Evolutionary conservation across 768 basidiomycete species (phyloP).

Genomic region (Boletus coccyginus): DNA sequence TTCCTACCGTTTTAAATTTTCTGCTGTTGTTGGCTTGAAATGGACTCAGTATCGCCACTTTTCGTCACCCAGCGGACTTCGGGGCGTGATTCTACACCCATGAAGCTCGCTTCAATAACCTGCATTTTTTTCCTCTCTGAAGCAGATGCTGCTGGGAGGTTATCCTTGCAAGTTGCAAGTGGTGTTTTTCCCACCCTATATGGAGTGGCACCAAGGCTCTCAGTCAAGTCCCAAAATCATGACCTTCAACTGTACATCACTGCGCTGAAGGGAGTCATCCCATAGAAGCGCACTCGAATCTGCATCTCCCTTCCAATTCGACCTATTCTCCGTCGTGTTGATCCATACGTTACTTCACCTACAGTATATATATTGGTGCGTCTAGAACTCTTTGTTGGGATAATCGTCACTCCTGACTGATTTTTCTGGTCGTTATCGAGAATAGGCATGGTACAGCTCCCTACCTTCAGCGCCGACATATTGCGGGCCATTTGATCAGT

Average conservation of each 20-base stretch:
- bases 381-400: neutral
- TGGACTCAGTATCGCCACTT: neutral
- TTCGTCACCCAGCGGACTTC: neutral
- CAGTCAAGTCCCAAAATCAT: neutral
- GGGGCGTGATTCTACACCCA: neutral
- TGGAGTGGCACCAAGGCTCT: neutral
- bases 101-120: neutral
- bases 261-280: neutral
- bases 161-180: neutral
- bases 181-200: slow-evolving; percentile 16
- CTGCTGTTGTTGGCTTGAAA: neutral
- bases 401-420: neutral
- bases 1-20: neutral
- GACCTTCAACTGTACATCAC: neutral
- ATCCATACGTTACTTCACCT: neutral
- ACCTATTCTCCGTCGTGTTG: neutral
- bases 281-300: neutral
- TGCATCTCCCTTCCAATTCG: no score
- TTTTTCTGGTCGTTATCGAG: neutral
- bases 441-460: neutral
- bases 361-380: slow-evolving; percentile 4
- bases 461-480: neutral
- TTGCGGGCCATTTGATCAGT: neutral
- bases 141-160: neutral
- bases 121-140: neutral